These are phyloP conservation scores for Plasmodium chabaudi DNA, from an alignment of 169 alveolate genomes.

Conservation along the genomic window DNA sequence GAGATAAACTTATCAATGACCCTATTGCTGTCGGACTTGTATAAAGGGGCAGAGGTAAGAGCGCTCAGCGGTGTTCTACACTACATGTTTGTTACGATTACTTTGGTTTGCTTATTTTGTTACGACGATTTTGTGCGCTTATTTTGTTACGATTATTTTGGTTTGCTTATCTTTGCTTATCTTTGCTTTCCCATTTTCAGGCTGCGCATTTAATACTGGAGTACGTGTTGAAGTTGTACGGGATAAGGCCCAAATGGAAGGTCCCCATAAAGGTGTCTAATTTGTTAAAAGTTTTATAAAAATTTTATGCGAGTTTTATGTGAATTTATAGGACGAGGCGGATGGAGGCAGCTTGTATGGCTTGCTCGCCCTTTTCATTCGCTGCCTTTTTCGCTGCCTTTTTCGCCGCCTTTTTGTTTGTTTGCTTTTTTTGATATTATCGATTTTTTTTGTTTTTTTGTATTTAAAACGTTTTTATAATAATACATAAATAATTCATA, in stretches of 20 bases:
- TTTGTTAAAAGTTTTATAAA: constrained; percentile 38
- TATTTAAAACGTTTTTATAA: constrained; percentile 36
- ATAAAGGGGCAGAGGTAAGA: constrained; percentile 75
- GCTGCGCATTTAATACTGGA: constrained; percentile 39
- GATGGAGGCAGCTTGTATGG: background rate
- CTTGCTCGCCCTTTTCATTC: background rate
- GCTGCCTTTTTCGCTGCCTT: background rate
- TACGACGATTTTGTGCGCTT: too few relatives aligned
- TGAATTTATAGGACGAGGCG: too few relatives aligned
- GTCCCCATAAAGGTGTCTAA: constrained; percentile 48
- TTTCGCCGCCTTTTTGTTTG: background rate
- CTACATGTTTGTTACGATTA: too few relatives aligned
- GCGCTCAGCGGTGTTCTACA: too few relatives aligned
- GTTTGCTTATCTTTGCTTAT: too few relatives aligned
- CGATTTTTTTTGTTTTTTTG: constrained; percentile 15
- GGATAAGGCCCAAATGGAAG: constrained; percentile 63
- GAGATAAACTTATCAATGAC: constrained; percentile 79
- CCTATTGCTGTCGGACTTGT: constrained; percentile 75
- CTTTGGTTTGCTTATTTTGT: too few relatives aligned
- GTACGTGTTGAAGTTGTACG: constrained; percentile 34
- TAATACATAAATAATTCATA: constrained; percentile 58
- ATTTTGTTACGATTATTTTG: too few relatives aligned
- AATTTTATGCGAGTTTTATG: too few relatives aligned
- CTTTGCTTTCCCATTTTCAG: constrained; percentile 5
- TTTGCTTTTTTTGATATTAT: background rate